These are phyloP conservation scores for Xerophyta viscosa DNA, from an alignment of 106 monocot genomes.

Conservation along the genomic window DNA sequence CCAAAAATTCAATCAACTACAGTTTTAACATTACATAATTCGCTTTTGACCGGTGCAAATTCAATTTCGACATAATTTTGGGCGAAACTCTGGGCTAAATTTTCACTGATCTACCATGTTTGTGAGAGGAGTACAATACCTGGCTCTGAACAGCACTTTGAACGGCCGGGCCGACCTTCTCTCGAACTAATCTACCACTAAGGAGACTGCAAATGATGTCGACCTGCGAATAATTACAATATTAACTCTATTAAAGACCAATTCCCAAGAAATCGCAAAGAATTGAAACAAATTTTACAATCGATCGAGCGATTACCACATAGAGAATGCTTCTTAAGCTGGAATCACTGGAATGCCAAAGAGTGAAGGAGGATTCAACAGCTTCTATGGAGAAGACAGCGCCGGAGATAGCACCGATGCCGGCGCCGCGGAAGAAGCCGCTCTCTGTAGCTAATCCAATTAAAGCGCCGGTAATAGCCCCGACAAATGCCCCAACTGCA, in stretches of 20 bases:
- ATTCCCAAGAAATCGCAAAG: too few species aligned
- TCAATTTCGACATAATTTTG: too few species aligned
- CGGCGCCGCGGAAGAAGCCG: slow-evolving; percentile 68
- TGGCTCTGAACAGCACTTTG: slow-evolving; percentile 84
- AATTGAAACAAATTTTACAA: too few species aligned
- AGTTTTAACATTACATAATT: too few species aligned
- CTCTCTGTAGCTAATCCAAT: slow-evolving; percentile 81
- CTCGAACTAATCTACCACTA: slow-evolving; percentile 62
- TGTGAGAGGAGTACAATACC: too few species aligned
- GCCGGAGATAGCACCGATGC: slow-evolving; percentile 79
- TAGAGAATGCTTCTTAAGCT: slow-evolving; percentile 49
- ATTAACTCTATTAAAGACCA: too few species aligned
- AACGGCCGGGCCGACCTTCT: slow-evolving; percentile 76
- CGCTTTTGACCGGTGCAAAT: too few species aligned
- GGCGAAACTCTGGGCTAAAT: too few species aligned
- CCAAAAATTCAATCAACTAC: too few species aligned
- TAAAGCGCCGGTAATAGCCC: slow-evolving; percentile 69
- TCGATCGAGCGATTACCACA: slow-evolving; percentile 30
- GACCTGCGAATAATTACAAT: slow-evolving; percentile 25
- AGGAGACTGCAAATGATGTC: slow-evolving; percentile 67
- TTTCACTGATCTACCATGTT: too few species aligned
- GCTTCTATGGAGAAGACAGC: slow-evolving; percentile 85
- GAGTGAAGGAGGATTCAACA: slow-evolving; percentile 69
- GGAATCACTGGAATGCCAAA: slow-evolving; percentile 62
- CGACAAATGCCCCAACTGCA: slow-evolving; percentile 67